Conservation (phyloP, 2,329 filamentous ascomycete species). For the Coleophoma cylindrospora region DNA sequence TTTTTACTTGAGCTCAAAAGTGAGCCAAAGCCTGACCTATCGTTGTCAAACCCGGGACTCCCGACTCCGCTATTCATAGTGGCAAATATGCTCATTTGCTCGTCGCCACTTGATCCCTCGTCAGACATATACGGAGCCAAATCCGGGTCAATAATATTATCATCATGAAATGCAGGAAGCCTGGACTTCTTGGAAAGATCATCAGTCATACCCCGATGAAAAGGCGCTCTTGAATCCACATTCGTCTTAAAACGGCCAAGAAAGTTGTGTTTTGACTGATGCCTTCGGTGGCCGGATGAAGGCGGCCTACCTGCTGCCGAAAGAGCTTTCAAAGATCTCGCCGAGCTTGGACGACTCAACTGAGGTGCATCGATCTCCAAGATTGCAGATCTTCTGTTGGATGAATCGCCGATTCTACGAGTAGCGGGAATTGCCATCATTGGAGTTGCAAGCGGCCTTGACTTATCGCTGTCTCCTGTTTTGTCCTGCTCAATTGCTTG, state of each 20-base stretch:
- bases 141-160: constrained; percentile 97
- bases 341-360: constrained; percentile 86
- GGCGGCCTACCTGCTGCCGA: constrained; percentile 61
- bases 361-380: constrained; percentile 85
- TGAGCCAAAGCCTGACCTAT: constrained; percentile 65
- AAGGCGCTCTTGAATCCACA: constrained; percentile 79
- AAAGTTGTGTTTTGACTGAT: constrained; percentile 83
- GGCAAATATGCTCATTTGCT: constrained; percentile 83
- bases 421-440: constrained; percentile 69
- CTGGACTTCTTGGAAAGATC: constrained; percentile 60
- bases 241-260: constrained; percentile 68
- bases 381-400: constrained; percentile 79
- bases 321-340: constrained; percentile 77
- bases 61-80: constrained; percentile 61
- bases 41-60: constrained; percentile 65
- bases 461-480: constrained; percentile 28
- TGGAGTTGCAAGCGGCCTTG: constrained; percentile 55
- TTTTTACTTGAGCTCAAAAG: constrained; percentile 71
- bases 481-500: constrained; percentile 25
- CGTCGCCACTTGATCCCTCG: constrained; percentile 85
- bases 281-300: constrained; percentile 75
- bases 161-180: constrained; percentile 91
- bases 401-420: constrained; percentile 63
- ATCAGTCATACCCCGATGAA: constrained; percentile 70
- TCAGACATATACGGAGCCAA: constrained; percentile 94